Evolutionary conservation across 768 basidiomycete species (phyloP), one percentile per base, ranked within the genome.

Genomic region (Podaxis pistillaris): DNA sequence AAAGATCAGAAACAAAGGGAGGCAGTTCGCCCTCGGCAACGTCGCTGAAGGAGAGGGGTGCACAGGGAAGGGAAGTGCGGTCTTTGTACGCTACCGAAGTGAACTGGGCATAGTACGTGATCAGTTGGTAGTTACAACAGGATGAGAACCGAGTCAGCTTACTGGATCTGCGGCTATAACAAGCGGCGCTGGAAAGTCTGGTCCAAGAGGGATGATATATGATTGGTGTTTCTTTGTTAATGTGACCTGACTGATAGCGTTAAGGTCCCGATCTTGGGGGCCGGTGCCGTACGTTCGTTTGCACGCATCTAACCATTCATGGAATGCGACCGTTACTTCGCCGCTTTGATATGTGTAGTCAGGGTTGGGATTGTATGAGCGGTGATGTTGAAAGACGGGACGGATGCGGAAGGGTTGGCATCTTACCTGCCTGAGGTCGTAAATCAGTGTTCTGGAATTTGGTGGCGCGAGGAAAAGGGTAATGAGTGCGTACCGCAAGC

Each of bases 1-100:
- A 63, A 15, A 69, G 63, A 60, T 70, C 64, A 44, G 68, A 60
- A 6, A 65, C 65, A 15, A 67, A 50, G 8, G 70, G 59, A 0
- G 87, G 88, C 26, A 89, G 67, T 22, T 72, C 65, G 1, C 87
- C 87, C 65, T 83, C 79, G 1, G 88, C 82, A 53, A 92, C 79
- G 41, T 87, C 86, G 44, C 76, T 74, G 73, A 90, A 92, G 0
- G 85, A 84, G 6, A 90, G 76, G 4, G 82, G 69, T 24, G 85
- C 78, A 60, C 88, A 89, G 19, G 79, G 72, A 15, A 83, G 73
- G 2, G 76, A 76, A 3, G 86, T 87, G 22, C 87, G 80, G 12
- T 81, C 75, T 9, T 72, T 69, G 72, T 86, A 89, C 2, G 88
- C 87, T 56, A 76, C 77, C 5, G 79, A 76, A 0, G 89, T 91